phyloP scores from a whole-genome alignment of 805 yeast species.

The Starmera amethionina region DNA sequence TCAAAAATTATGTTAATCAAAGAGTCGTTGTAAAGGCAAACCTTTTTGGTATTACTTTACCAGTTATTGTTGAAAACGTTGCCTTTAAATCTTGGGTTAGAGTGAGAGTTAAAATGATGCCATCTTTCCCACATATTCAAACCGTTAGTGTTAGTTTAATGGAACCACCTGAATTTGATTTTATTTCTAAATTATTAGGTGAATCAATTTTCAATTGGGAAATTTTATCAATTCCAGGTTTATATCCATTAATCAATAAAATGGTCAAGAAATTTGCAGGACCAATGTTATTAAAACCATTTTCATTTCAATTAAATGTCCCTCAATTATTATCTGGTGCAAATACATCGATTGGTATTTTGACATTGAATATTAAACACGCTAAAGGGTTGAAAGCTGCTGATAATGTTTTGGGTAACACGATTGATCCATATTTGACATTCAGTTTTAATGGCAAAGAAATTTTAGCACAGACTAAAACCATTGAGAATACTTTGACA shows the following conservation, averaged over 20 bases:
- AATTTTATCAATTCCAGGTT: constrained; percentile 77
- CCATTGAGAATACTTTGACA: constrained; percentile 51
- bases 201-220: constrained; percentile 85
- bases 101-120: constrained; percentile 81
- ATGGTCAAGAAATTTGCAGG: constrained; percentile 83
- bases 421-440: constrained; percentile 83
- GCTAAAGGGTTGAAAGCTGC: constrained; percentile 66
- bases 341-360: constrained; percentile 79
- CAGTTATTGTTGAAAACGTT: constrained; percentile 71
- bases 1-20: constrained; percentile 78
- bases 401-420: constrained; percentile 54
- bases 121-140: constrained; percentile 87
- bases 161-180: constrained; percentile 86
- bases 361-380: constrained; percentile 55
- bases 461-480: constrained; percentile 58
- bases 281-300: constrained; percentile 80
- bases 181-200: constrained; percentile 62
- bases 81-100: constrained; percentile 69
- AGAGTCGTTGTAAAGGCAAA: constrained; percentile 66
- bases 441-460: constrained; percentile 48
- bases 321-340: constrained; percentile 88
- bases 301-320: constrained; percentile 85
- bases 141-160: constrained; percentile 78
- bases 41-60: constrained; percentile 75
- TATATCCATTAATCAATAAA: constrained; percentile 70